These are phyloP conservation scores for Piper betle DNA, from an alignment of 164 flowering plant genomes.

Conservation along the genomic window DNA sequence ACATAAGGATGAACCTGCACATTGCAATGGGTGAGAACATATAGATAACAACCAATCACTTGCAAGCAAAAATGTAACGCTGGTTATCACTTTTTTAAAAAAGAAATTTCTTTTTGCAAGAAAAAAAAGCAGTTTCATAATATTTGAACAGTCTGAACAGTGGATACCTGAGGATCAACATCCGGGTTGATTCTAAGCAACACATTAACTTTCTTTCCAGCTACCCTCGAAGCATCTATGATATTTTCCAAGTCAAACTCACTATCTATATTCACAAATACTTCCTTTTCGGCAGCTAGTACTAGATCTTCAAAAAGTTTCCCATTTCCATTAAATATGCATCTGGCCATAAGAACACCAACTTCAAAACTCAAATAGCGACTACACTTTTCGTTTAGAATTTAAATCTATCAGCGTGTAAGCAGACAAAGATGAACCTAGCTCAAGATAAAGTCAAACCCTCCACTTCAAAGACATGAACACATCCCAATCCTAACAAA, in stretches of 20 bases:
- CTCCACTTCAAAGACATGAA: neutral
- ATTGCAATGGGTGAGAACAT: neutral
- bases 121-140: neutral
- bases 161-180: constrained; percentile 91
- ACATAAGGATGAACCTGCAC: constrained; percentile 94
- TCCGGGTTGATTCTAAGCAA: constrained; percentile 93
- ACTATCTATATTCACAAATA: constrained; percentile 88
- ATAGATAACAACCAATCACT: neutral
- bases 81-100: too few relatives aligned
- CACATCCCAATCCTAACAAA: neutral
- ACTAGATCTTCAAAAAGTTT: constrained; percentile 86
- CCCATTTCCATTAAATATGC: constrained; percentile 94
- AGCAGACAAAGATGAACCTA: neutral
- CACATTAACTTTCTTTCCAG: constrained; percentile 69
- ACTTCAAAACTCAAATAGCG: neutral
- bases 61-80: neutral
- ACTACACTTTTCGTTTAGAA: neutral
- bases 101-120: neutral
- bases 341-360: constrained; percentile 27
- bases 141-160: neutral
- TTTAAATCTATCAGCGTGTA: neutral
- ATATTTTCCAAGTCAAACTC: constrained; percentile 94
- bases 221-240: constrained; percentile 64
- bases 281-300: constrained; percentile 81
- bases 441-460: neutral